phyloP scores from a whole-genome alignment of 768 basidiomycete genomes.

The Tylopilus plumbeoviolaceoides region DNA sequence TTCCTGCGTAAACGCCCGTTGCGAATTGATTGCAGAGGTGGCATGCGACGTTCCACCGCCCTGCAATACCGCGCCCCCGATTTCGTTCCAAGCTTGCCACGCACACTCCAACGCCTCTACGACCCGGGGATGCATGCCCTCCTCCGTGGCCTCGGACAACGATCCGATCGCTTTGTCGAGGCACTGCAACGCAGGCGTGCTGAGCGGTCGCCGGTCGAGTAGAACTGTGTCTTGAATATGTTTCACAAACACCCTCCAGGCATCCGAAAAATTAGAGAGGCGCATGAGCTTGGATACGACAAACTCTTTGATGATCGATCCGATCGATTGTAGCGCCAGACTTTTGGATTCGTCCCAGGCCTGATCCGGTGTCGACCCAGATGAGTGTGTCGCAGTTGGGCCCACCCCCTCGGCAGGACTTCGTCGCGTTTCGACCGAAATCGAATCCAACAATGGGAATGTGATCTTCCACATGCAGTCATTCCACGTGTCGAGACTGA shows the following conservation, averaged over 20 bases:
- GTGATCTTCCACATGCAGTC: constrained; percentile 89
- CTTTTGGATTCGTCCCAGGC: constrained; percentile 88
- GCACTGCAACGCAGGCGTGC: constrained; percentile 80
- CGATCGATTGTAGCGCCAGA: constrained; percentile 79
- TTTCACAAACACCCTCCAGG: constrained; percentile 71
- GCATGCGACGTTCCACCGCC: constrained; percentile 13
- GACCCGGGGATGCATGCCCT: constrained; percentile 34
- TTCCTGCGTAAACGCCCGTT: constrained; percentile 51
- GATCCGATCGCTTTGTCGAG: constrained; percentile 76
- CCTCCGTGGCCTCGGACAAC: constrained; percentile 34
- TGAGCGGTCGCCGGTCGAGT: constrained; percentile 62
- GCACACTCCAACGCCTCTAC: constrained; percentile 53
- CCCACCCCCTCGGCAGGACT: constrained; percentile 13
- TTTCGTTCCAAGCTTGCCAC: constrained; percentile 66
- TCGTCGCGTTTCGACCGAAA: constrained; percentile 53
- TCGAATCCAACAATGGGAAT: constrained; percentile 77
- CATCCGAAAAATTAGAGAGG: constrained; percentile 62
- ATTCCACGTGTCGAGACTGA: constrained; percentile 82
- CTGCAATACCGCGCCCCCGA: constrained; percentile 53
- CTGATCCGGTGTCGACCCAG: constrained; percentile 29
- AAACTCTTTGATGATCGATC: constrained; percentile 81
- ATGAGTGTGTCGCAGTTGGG: constrained; percentile 1
- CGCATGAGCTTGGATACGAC: constrained; percentile 67
- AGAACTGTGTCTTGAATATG: constrained; percentile 71
- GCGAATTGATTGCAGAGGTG: constrained; percentile 7